phyloP scores from a whole-genome alignment of 176 grass and related monocot genomes.

The Tillandsia leiboldiana region DNA sequence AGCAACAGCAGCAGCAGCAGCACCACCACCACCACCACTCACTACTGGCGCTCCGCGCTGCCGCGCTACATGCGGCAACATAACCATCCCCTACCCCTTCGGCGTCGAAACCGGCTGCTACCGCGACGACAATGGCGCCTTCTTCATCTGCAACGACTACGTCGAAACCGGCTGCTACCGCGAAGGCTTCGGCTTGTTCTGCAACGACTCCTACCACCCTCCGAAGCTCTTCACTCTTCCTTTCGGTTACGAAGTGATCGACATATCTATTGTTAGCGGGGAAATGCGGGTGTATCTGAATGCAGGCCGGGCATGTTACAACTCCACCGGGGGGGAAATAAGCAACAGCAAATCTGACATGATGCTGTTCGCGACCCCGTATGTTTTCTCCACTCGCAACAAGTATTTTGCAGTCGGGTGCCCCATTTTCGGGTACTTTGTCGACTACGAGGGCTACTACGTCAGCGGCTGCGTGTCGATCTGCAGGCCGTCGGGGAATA shows the following conservation, averaged over 20 bases:
- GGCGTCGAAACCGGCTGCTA: constrained; percentile 3
- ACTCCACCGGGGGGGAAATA: background rate
- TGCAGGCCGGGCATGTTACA: constrained; percentile 23
- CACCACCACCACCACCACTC: background rate
- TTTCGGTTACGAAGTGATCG: background rate
- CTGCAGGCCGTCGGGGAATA: constrained; percentile 18
- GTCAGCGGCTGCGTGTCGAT: constrained; percentile 36
- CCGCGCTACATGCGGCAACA: background rate
- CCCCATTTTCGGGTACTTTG: constrained; percentile 28
- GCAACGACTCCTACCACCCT: constrained; percentile 11
- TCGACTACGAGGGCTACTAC: background rate
- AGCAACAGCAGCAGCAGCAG: background rate
- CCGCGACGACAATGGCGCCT: too few species aligned
- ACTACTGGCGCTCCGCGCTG: background rate
- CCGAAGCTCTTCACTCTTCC: constrained; percentile 14
- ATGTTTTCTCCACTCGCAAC: constrained; percentile 25
- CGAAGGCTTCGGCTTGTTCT: background rate
- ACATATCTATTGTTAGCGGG: constrained; percentile 11
- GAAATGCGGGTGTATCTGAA: constrained; percentile 9
- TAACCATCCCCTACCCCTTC: background rate
- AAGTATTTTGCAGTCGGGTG: constrained; percentile 25
- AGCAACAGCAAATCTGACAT: background rate
- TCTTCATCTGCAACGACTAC: too few species aligned
- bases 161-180: too few species aligned
- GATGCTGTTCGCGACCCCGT: background rate